These are phyloP conservation scores for Fusarium setosum DNA, from an alignment of 2,329 filamentous ascomycete species.

Conservation along the genomic window DNA sequence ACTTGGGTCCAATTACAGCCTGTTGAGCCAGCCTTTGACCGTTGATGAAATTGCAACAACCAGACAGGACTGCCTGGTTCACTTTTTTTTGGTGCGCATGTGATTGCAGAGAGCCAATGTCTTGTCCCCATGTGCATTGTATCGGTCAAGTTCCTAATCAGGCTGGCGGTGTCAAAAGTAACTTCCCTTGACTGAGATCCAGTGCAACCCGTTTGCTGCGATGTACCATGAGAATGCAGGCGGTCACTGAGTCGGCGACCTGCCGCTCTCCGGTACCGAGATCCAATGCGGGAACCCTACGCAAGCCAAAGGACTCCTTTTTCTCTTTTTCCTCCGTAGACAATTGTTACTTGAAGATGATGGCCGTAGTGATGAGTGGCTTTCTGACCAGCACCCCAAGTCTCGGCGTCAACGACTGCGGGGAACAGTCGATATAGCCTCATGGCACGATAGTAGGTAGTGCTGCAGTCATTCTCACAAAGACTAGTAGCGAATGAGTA, in stretches of 20 bases:
- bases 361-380: conserved; percentile 10
- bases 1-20: conserved; percentile 20
- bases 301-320: neutral
- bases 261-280: conserved; percentile 13
- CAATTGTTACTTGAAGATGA: neutral
- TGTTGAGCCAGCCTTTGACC: neutral
- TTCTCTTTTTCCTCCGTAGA: neutral
- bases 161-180: conserved; percentile 9
- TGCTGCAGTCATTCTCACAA: neutral
- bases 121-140: conserved; percentile 11
- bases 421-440: conserved; percentile 4
- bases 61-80: neutral
- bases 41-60: conserved; percentile 8
- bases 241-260: conserved; percentile 12
- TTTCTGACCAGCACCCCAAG: conserved; percentile 12
- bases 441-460: neutral
- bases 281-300: conserved; percentile 11
- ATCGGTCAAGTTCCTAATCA: conserved; percentile 21
- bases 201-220: conserved; percentile 21
- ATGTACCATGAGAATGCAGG: conserved; percentile 29
- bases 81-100: conserved; percentile 5
- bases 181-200: conserved; percentile 29
- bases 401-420: neutral
- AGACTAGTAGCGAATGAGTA: conserved; percentile 11
- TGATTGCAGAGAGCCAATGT: conserved; percentile 20